These are phyloP conservation scores for Paramecium caudatum DNA, from an alignment of 73 alveolate genomes.

Conservation along the genomic window DNA sequence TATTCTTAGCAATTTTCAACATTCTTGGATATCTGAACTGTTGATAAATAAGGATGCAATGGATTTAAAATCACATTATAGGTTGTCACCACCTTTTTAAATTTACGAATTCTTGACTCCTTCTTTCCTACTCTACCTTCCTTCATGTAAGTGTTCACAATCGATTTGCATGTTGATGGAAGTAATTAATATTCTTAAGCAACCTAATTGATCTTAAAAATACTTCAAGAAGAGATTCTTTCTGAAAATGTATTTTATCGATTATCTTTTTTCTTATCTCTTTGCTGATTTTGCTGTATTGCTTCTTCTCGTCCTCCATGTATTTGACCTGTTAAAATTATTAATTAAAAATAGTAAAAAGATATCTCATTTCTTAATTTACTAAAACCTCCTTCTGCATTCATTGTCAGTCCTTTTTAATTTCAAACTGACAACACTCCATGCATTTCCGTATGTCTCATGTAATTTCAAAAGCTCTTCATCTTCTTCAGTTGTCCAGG, in stretches of 20 bases:
- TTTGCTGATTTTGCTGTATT: slow-evolving; percentile 51
- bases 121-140: slow-evolving; percentile 71
- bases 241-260: neutral
- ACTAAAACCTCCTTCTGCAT: slow-evolving; percentile 87
- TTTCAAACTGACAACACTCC: slow-evolving; percentile 86
- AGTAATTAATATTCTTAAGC: slow-evolving; percentile 20
- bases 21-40: neutral
- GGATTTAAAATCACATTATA: slow-evolving; percentile 55
- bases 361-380: slow-evolving; percentile 56
- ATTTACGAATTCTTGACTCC: slow-evolving; percentile 50
- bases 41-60: neutral
- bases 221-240: slow-evolving; percentile 36
- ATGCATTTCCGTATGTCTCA: slow-evolving; percentile 80
- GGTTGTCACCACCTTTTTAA: slow-evolving; percentile 31
- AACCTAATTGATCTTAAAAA: neutral
- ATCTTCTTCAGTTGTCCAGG: slow-evolving; percentile 93
- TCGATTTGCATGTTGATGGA: slow-evolving; percentile 65
- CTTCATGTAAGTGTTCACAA: slow-evolving; percentile 61
- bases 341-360: too few relatives aligned
- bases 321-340: slow-evolving; percentile 1
- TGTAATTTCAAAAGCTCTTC: slow-evolving; percentile 77
- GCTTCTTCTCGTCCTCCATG: slow-evolving; percentile 65
- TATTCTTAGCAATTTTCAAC: slow-evolving; percentile 27
- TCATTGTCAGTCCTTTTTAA: slow-evolving; percentile 90
- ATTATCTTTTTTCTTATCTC: slow-evolving; percentile 38